Percentiles rank a stretch among this genome's conserved stretches.
Evolutionary conservation across 257 asterid species (phyloP).

Genomic region (Plantago ovata): DNA sequence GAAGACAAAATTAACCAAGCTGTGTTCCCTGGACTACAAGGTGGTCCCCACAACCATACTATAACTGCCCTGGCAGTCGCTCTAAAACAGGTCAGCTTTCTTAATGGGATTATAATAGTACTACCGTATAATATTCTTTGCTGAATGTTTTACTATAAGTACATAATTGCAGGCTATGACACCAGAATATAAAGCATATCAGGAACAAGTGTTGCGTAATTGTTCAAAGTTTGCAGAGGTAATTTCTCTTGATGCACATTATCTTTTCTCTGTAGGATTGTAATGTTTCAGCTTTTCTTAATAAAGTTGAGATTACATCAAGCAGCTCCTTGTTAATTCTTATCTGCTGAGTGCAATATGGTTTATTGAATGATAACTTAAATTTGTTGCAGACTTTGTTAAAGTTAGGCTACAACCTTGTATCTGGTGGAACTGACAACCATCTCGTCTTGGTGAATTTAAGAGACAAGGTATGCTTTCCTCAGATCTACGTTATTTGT

Average conservation of each 20-base stretch:
- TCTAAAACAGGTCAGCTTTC: slow-evolving; percentile 62
- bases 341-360: background rate
- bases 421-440: slow-evolving; percentile 97
- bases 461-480: slow-evolving; percentile 52
- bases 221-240: slow-evolving; percentile 95
- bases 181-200: slow-evolving; percentile 88
- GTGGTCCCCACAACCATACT: slow-evolving; percentile 99
- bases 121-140: background rate
- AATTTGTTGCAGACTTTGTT: slow-evolving; percentile 56
- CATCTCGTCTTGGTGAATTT: slow-evolving; percentile 92
- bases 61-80: slow-evolving; percentile 97
- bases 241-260: slow-evolving; percentile 11
- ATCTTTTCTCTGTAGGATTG: slow-evolving; percentile 7
- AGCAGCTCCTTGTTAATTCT: background rate
- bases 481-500: background rate
- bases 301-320: slow-evolving; percentile 2
- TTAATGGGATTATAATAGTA: background rate
- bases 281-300: background rate
- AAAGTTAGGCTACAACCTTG: slow-evolving; percentile 69
- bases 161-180: slow-evolving; percentile 65
- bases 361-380: slow-evolving; percentile 6
- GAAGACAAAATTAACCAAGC: slow-evolving; percentile 97
- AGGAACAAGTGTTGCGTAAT: slow-evolving; percentile 84
- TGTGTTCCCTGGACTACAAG: slow-evolving; percentile 99
- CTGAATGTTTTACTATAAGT: slow-evolving; percentile 1